Percentiles rank a stretch among this genome's conserved stretches.
phyloP scores from a whole-genome alignment of 2,329 filamentous ascomycete species.

The Hymenoscyphus fraxineus region DNA sequence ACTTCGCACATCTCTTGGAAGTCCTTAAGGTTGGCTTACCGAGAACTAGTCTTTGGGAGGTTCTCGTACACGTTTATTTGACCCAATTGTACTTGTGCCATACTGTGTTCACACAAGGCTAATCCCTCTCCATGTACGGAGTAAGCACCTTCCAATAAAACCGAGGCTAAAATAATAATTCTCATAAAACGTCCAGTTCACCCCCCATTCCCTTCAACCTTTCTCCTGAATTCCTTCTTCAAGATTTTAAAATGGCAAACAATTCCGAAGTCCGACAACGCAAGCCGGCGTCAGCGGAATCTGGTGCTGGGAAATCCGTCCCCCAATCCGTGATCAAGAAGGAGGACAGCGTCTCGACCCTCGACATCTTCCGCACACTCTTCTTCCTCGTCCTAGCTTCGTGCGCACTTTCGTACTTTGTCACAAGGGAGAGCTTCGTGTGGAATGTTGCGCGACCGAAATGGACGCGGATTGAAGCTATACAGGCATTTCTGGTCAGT shows the following conservation, averaged over 20 bases:
- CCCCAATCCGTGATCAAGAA: conserved; percentile 20
- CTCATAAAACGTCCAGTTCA: neutral
- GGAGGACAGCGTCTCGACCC: conserved; percentile 30
- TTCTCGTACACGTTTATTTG: neutral
- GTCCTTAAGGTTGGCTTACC: neutral
- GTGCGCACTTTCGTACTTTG: conserved; percentile 30
- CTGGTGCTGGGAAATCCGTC: neutral
- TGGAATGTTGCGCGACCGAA: conserved; percentile 30
- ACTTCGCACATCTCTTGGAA: too few species aligned
- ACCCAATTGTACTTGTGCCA: neutral
- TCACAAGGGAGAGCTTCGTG: conserved; percentile 31
- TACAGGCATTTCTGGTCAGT: conserved; percentile 29
- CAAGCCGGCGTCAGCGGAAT: neutral
- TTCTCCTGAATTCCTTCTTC: neutral
- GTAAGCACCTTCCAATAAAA: conserved; percentile 8
- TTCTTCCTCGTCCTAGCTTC: conserved; percentile 28
- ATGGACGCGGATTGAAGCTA: conserved; percentile 24
- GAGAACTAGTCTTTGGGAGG: neutral
- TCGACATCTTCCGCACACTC: conserved; percentile 30
- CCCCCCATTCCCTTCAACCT: neutral
- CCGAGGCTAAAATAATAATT: conserved; percentile 11
- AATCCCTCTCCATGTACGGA: neutral
- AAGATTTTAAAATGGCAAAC: conserved; percentile 2
- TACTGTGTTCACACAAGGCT: conserved; percentile 9
- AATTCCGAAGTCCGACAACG: conserved; percentile 8